Evolutionary conservation across 495 filamentous ascomycete genomes (phyloP).

Genomic region (Trichoderma orchidacearum): DNA sequence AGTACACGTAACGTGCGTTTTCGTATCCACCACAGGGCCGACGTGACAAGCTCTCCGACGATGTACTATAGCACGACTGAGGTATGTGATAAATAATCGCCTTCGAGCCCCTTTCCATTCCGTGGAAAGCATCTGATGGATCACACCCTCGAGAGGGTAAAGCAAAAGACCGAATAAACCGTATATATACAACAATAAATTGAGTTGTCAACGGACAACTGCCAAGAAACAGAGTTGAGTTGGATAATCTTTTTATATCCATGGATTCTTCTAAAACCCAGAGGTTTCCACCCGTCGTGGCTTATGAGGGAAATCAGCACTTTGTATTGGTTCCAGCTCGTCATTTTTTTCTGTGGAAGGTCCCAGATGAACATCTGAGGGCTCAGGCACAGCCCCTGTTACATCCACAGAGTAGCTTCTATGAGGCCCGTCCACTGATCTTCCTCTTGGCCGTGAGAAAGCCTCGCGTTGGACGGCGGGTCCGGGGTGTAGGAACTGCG

Average conservation of each 20-base stretch:
- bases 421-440: background rate
- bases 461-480: slow-evolving; percentile 7
- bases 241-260: background rate
- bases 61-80: no score
- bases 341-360: background rate
- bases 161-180: background rate
- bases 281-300: background rate
- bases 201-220: background rate
- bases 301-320: background rate
- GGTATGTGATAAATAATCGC: no score
- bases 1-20: no score
- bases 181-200: background rate
- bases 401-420: background rate
- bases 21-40: no score
- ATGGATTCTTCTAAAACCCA: background rate
- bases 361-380: background rate
- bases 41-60: no score
- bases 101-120: no score
- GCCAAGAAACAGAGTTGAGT: background rate
- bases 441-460: background rate
- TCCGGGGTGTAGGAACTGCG: slow-evolving; percentile 13
- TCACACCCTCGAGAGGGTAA: no score
- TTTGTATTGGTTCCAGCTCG: background rate
- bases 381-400: background rate
- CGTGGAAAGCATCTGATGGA: no score